These are phyloP conservation scores for Psilocybe cubensis DNA, from an alignment of 768 basidiomycete species.

Conservation along the genomic window DNA sequence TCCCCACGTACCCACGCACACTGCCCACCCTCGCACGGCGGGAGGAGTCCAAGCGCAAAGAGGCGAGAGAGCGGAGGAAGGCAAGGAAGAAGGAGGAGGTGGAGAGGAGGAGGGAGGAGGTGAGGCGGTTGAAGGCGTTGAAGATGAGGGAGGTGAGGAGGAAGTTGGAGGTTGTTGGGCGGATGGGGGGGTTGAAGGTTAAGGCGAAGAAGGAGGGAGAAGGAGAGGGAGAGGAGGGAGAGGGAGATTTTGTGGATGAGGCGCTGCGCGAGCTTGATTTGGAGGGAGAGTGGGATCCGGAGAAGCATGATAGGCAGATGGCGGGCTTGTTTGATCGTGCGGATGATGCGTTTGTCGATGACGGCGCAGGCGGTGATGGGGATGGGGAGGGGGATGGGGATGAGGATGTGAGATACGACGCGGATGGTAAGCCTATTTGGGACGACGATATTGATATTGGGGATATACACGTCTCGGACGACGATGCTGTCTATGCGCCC, in stretches of 20 bases:
- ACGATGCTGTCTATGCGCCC: conserved; percentile 25
- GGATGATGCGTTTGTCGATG: conserved; percentile 38
- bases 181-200: conserved; percentile 64
- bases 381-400: conserved; percentile 35
- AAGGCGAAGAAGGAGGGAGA: conserved; percentile 22
- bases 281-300: conserved; percentile 93
- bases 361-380: conserved; percentile 38
- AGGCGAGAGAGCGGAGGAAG: conserved; percentile 79
- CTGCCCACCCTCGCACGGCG: conserved; percentile 67
- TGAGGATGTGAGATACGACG: conserved; percentile 40
- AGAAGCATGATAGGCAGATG: conserved; percentile 85
- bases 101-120: conserved; percentile 75
- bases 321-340: conserved; percentile 56
- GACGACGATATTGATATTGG: conserved; percentile 86
- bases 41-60: conserved; percentile 78
- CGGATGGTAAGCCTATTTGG: conserved; percentile 82
- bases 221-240: conserved; percentile 36
- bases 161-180: conserved; percentile 74
- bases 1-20: conserved; percentile 74
- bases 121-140: conserved; percentile 79
- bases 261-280: conserved; percentile 77
- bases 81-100: conserved; percentile 81
- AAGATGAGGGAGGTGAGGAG: conserved; percentile 81
- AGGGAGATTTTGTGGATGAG: conserved; percentile 35
- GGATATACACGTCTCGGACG: conserved; percentile 53